Percentiles rank a stretch among this genome's conserved stretches.
Conservation (phyloP, 805 yeast genomes). For the Myxozyma sirexii region DNA sequence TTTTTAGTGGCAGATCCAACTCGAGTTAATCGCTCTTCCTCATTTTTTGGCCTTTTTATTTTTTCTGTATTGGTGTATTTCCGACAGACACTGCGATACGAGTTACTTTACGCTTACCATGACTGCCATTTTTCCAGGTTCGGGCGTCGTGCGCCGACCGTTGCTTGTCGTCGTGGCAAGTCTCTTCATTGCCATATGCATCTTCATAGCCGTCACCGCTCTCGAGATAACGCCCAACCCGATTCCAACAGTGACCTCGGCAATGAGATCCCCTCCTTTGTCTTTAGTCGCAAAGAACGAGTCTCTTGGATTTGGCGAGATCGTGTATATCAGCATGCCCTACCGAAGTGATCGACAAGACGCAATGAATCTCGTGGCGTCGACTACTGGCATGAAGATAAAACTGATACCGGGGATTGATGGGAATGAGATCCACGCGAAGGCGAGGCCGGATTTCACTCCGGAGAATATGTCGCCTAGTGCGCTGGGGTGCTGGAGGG, state of each 20-base stretch:
- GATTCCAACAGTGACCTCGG: background rate
- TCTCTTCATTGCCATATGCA: background rate
- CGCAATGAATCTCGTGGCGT: constrained; percentile 18
- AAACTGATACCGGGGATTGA: constrained; percentile 18
- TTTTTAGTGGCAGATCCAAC: too few species aligned
- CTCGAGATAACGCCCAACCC: background rate
- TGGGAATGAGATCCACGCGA: constrained; percentile 8
- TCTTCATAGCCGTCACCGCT: background rate
- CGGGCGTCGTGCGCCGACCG: background rate
- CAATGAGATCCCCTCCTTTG: background rate
- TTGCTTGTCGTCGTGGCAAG: background rate
- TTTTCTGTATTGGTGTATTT: background rate
- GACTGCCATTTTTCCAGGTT: too few species aligned
- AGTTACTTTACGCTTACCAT: background rate
- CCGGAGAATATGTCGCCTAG: constrained; percentile 13
- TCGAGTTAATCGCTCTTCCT: too few species aligned
- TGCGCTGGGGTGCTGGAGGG: constrained; percentile 27
- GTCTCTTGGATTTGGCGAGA: constrained; percentile 26
- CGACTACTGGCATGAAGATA: constrained; percentile 16
- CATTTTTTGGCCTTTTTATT: too few species aligned
- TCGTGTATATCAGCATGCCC: constrained; percentile 23
- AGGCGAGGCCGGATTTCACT: constrained; percentile 18
- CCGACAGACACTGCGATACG: background rate
- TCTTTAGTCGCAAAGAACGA: constrained; percentile 12
- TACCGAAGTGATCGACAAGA: constrained; percentile 26